Base-by-base conservation (phyloP, 179 eudicot genomes). In the Corrigiola litoralis region DNA sequence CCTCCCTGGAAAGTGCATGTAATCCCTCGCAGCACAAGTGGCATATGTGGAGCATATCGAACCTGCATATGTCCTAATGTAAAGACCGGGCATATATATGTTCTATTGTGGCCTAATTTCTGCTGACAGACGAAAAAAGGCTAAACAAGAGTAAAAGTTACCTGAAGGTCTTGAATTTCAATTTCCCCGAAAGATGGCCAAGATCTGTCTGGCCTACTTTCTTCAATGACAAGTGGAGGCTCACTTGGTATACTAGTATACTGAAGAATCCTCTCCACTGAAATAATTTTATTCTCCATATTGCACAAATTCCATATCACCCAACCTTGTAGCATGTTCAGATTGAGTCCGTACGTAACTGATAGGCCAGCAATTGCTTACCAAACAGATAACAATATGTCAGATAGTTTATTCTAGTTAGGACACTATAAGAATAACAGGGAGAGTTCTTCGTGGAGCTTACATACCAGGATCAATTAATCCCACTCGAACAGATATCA, bases 1-100 rank as follows among this genome's bases (percentile, higher is more conserved):
- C 84, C 84, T 46, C 89, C 86, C 7, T 66, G 65, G 66, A 84
- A 77, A 54, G 87, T 82, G 71, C 95, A 88, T 23, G 90, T 74
- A 42, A 87, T 77, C 46, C 95, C 95, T 70, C 76, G 71, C 62
- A 87, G 65, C 17, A 88, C 95, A 51, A 88, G 81, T 31, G 92
- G 95, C 92, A 88, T 75, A 57, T 86, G 92, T 18, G 86, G 84
- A 49, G 92, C 92, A 61, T 86, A 88, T 27, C 86, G 87, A 34
- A 88, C 86, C 95, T 88, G 72, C 48, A 63, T 65, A 6, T 65
- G 58, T 17, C 50, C 7, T n/a, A n/a, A 25, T 2, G 34, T 60
- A 48, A 58, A 61, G 11, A 23, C 36, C 49, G 32, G 5, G 48
- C 41, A 51, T 12, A n/a, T 13, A 51, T 0, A n/a, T 33, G 5